phyloP scores from a whole-genome alignment of 306 rosid genomes.

The Quercus cerris region DNA sequence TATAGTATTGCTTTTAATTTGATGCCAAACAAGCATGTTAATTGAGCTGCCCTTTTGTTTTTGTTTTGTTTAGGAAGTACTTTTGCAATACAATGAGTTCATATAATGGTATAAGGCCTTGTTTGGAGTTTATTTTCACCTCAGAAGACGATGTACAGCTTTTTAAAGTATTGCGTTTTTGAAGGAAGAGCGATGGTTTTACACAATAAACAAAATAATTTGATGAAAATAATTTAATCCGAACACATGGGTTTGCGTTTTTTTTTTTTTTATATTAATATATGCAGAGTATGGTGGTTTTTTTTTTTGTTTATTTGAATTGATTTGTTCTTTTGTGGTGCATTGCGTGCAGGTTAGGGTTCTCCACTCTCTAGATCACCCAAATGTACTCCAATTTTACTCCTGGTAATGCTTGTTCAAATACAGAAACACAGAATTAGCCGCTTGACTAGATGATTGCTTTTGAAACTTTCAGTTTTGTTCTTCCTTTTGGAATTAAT shows the following conservation, averaged over 20 bases:
- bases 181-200: too few relatives aligned
- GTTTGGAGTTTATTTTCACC: too few relatives aligned
- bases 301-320: background rate
- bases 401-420: conserved; percentile 51
- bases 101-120: background rate
- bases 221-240: too few relatives aligned
- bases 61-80: background rate
- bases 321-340: background rate
- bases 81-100: background rate
- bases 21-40: background rate
- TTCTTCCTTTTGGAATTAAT: background rate
- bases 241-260: too few relatives aligned
- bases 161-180: too few relatives aligned
- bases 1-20: background rate
- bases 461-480: background rate
- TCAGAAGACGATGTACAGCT: too few relatives aligned
- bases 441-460: background rate
- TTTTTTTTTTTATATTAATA: too few relatives aligned
- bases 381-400: conserved; percentile 74
- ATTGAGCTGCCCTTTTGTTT: background rate
- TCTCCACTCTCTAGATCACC: conserved; percentile 81
- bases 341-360: conserved; percentile 70
- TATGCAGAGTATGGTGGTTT: too few relatives aligned
- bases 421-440: background rate
- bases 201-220: too few relatives aligned